Percentiles rank a stretch among this genome's conserved stretches.
Conservation (phyloP, 768 basidiomycete species). For the Hebeloma cylindrosporum region DNA sequence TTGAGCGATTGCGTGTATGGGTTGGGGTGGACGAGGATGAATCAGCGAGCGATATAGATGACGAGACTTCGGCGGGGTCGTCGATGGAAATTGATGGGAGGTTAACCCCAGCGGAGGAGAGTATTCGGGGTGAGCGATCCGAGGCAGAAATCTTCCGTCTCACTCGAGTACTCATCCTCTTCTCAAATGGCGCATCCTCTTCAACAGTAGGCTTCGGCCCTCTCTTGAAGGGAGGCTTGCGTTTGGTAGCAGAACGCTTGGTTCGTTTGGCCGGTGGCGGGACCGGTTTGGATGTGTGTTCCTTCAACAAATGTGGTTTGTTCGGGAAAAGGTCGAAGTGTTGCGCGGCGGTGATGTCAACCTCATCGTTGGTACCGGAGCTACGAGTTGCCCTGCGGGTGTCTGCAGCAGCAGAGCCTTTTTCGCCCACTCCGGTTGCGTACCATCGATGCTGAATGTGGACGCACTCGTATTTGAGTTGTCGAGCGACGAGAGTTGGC, state of each 20-base stretch:
- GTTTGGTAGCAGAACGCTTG: conserved; percentile 1
- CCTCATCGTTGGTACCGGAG: conserved; percentile 20
- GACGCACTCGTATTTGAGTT: conserved; percentile 25
- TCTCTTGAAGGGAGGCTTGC: neutral
- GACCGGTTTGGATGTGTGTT: neutral
- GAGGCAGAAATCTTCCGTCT: conserved; percentile 17
- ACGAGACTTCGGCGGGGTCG: neutral
- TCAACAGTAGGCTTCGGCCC: too few species aligned
- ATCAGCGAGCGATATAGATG: neutral
- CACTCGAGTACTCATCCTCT: conserved; percentile 11
- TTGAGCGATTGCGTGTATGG: conserved; percentile 39
- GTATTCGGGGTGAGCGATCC: conserved; percentile 11
- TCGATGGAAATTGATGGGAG: conserved; percentile 10
- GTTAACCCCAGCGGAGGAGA: neutral
- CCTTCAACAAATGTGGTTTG: conserved; percentile 4
- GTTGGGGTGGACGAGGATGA: conserved; percentile 15
- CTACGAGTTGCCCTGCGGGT: too few species aligned
- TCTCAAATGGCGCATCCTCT: neutral
- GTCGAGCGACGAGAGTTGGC: conserved; percentile 17
- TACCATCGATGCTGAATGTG: conserved; percentile 22
- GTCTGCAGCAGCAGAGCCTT: too few species aligned
- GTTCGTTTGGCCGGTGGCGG: conserved; percentile 8
- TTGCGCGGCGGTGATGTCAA: conserved; percentile 19
- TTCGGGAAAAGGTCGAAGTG: conserved; percentile 22
- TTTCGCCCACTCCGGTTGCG: too few species aligned